Conservation (phyloP, 2,329 filamentous ascomycete species). For the Ceratocystis diversiconidia region DNA sequence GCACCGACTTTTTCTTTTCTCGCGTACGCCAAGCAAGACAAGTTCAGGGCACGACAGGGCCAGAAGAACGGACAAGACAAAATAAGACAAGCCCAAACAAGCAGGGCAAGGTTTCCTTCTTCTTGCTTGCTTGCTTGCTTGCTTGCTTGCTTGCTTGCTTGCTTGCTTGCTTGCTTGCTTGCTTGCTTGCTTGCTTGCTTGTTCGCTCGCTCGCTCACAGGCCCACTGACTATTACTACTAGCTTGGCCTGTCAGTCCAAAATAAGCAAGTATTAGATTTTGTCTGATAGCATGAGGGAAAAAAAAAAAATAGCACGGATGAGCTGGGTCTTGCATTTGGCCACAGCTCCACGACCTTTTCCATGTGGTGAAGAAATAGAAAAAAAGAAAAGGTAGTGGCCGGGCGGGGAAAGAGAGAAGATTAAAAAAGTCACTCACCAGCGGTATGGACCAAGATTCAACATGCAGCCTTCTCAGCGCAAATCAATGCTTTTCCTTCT, state of each 20-base stretch:
- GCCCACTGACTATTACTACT: not conserved
- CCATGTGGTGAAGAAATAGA: too few relatives aligned
- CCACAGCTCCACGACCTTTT: not conserved
- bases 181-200: not conserved
- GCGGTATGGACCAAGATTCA: too few relatives aligned
- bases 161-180: not conserved
- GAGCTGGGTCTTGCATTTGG: not conserved
- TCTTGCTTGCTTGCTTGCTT: not conserved
- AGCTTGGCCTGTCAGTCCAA: not conserved
- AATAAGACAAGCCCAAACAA: not conserved
- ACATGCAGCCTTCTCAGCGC: too few relatives aligned
- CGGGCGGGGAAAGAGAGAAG: too few relatives aligned
- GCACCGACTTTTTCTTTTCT: not conserved
- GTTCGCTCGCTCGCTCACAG: not conserved
- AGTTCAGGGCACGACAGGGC: not conserved
- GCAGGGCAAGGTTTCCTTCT: not conserved
- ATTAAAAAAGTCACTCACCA: too few relatives aligned
- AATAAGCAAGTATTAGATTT: not conserved
- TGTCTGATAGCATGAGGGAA: not conserved
- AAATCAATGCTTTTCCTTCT: too few relatives aligned
- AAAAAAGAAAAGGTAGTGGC: too few relatives aligned
- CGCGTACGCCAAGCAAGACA: not conserved
- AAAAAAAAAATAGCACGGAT: not conserved
- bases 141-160: not conserved
- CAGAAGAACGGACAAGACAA: not conserved